phyloP scores from a whole-genome alignment of 768 basidiomycete genomes.

The Coprinopsis cinerea region DNA sequence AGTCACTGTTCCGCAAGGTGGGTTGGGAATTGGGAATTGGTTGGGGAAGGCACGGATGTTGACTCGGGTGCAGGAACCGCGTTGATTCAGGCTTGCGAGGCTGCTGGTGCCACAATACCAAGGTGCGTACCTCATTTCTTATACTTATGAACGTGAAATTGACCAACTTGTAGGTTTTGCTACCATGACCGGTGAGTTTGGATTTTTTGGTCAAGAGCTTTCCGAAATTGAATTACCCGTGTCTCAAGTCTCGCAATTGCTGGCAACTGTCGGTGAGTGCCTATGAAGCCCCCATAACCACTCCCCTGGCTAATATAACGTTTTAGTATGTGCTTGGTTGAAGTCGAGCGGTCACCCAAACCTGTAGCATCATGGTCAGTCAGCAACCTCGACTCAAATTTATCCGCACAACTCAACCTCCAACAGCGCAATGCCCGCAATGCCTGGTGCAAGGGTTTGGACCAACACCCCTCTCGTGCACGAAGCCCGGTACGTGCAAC shows the following conservation, averaged over 20 bases:
- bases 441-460: slow-evolving; percentile 89
- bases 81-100: slow-evolving; percentile 95
- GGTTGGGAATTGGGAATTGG: slow-evolving; percentile 27
- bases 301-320: slow-evolving; percentile 2
- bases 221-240: neutral
- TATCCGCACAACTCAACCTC: slow-evolving; percentile 2
- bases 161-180: slow-evolving; percentile 51
- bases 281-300: neutral
- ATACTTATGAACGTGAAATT: slow-evolving; percentile 15
- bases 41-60: slow-evolving; percentile 1
- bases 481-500: slow-evolving; percentile 59
- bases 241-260: slow-evolving; percentile 80
- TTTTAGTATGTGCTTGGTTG: slow-evolving; percentile 93
- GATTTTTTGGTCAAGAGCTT: neutral
- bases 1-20: slow-evolving; percentile 95
- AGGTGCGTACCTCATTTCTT: slow-evolving; percentile 38
- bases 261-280: slow-evolving; percentile 87
- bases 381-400: neutral
- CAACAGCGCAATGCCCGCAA: slow-evolving; percentile 90
- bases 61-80: slow-evolving; percentile 60
- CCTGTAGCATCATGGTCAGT: slow-evolving; percentile 87
- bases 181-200: slow-evolving; percentile 70
- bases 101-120: slow-evolving; percentile 76
- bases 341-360: slow-evolving; percentile 93
- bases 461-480: slow-evolving; percentile 90